Conservation (phyloP, 2,329 filamentous ascomycete species). For the Aspergillus hiratsukae region DNA sequence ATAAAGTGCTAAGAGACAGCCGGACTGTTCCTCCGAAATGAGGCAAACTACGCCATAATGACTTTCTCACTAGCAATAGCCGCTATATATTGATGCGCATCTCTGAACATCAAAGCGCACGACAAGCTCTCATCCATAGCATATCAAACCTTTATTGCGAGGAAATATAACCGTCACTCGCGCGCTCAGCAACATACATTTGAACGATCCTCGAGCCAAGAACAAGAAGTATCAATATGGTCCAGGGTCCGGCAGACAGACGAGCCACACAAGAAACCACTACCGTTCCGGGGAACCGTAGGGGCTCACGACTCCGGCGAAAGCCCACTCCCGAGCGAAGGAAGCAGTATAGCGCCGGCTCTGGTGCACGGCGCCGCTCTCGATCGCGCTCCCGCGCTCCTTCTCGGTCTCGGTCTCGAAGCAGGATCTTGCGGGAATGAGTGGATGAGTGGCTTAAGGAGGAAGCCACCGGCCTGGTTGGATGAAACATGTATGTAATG, state of each 20-base stretch:
- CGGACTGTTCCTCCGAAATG: not conserved
- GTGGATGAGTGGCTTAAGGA: not conserved
- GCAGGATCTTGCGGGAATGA: not conserved
- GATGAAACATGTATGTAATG: not conserved
- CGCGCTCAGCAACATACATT: too few relatives aligned
- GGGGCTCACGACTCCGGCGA: conserved; percentile 7
- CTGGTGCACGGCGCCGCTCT: conserved; percentile 14
- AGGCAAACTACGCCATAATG: not conserved
- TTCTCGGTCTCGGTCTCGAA: conserved; percentile 3
- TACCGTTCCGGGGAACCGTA: conserved; percentile 1
- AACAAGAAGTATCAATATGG: not conserved
- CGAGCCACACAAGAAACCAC: conserved; percentile 4
- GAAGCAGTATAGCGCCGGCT: conserved; percentile 11
- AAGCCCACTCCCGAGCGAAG: conserved; percentile 15
- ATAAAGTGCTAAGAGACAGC: conserved; percentile 3
- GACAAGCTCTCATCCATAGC: not conserved
- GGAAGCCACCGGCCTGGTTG: not conserved
- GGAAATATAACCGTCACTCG: too few relatives aligned
- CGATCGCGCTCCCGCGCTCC: conserved; percentile 6
- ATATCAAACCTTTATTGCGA: not conserved
- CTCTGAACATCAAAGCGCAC: not conserved
- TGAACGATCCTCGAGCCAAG: not conserved
- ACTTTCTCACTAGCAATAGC: not conserved
- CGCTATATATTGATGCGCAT: not conserved
- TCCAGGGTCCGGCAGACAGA: not conserved